Conservation (phyloP, 148 eudicot genomes). For the Rhododendron ovatum region DNA sequence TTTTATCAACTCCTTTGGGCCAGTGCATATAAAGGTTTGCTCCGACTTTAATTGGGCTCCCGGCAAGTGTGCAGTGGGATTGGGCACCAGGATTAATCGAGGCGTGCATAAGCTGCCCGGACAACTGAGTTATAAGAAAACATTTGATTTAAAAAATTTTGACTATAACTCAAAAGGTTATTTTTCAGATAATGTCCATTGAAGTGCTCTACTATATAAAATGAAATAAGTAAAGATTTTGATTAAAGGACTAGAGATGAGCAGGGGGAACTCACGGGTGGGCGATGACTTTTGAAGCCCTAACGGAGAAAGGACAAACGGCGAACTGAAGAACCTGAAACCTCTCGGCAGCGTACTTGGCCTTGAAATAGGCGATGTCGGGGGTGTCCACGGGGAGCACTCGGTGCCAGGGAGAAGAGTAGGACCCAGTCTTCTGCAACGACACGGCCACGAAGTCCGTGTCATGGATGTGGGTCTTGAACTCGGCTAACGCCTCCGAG, state of each 20-base stretch:
- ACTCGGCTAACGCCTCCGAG: conserved; percentile 35
- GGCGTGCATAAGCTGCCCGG: too few relatives aligned
- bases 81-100: too few relatives aligned
- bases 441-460: conserved; percentile 73
- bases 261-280: conserved; percentile 51
- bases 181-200: neutral
- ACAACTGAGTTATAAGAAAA: too few relatives aligned
- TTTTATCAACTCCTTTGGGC: too few relatives aligned
- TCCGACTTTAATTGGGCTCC: too few relatives aligned
- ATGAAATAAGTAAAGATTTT: neutral
- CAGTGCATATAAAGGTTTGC: too few relatives aligned
- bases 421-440: conserved; percentile 69
- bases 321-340: conserved; percentile 85
- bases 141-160: too few relatives aligned
- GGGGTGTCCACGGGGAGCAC: conserved; percentile 58
- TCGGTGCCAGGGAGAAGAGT: conserved; percentile 77
- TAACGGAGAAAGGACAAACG: conserved; percentile 70
- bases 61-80: too few relatives aligned
- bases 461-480: conserved; percentile 36
- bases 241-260: neutral
- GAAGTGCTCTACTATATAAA: neutral
- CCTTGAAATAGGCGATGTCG: conserved; percentile 64
- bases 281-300: conserved; percentile 60
- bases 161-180: too few relatives aligned
- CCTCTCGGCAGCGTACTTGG: conserved; percentile 62